Base-by-base conservation (phyloP, 352 stramenopile genomes). In the Globisporangium spiculum region DNA sequence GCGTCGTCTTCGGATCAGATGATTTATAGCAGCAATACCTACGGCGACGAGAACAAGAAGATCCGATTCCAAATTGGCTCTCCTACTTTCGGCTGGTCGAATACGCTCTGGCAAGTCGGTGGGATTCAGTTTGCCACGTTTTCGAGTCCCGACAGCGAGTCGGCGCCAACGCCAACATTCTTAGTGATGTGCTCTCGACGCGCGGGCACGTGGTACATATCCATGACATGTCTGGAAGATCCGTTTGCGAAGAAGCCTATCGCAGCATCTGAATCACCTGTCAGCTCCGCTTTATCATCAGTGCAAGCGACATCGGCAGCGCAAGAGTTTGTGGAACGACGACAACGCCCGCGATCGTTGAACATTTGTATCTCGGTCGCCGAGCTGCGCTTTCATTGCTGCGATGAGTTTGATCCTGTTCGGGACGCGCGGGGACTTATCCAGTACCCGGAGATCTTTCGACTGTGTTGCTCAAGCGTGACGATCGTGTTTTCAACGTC, bases 41-140 rank as follows among this genome's bases (percentile, higher is more conserved):
- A 67, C 8, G 58, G 32, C 26, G 46, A 62, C 32, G 57, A 38
- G 8, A 65, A 66, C 10, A 74, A 81, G 10, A 70, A 61, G 9
- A 75, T 77, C 26, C 79, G 86, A 52, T 94, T 94, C 66, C 84
- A 92, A 71, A 77, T 96, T 27, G 84, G 88, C 26, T 74, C 76
- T 4, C 79, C 80, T 0, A 56, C 66, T 26, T 86, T 81, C 10
- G 86, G 86, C 2, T 96, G 88, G 88, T 94, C 88, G 9, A 93
- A 92, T 68, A 63, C 74, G 24, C 64, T 96, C 48, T 96, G 88
- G 88, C 80, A 94, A 70, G 85, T 92, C 50, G 75, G 77, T 36
- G 88, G 88, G 0, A 92, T 96, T 69, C 88, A 96, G 71, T 96
- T 96, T 65, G 86, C 85, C 16, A 84, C 81, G 5, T 88, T 91